Evolutionary conservation across 768 basidiomycete species (phyloP).

Genomic region (Tremella yokohamensis): DNA sequence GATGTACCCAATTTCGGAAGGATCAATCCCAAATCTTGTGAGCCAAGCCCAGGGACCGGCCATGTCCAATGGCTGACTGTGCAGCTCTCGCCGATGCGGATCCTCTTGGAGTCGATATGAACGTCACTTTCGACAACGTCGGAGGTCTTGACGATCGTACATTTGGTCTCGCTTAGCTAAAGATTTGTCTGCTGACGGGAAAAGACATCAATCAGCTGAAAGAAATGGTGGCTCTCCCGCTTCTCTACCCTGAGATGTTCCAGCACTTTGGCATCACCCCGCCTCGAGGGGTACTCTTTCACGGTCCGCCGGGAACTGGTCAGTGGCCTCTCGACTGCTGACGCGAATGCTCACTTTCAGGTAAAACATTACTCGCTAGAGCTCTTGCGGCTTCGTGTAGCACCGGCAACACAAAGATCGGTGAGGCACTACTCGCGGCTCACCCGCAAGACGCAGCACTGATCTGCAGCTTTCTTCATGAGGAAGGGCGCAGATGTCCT

Average conservation of each 20-base stretch:
- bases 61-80: neutral
- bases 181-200: neutral
- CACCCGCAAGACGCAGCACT: neutral
- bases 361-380: conserved; percentile 79
- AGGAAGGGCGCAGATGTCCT: conserved; percentile 97
- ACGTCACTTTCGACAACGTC: conserved; percentile 93
- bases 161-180: conserved; percentile 42
- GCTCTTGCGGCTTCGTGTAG: conserved; percentile 91
- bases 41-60: conserved; percentile 10
- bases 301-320: conserved; percentile 98
- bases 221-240: conserved; percentile 94
- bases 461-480: conserved; percentile 87
- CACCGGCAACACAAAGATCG: conserved; percentile 78
- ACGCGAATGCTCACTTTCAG: conserved; percentile 55
- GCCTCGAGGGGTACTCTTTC: conserved; percentile 92
- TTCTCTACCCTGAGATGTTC: conserved; percentile 95
- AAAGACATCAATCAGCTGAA: conserved; percentile 91
- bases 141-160: conserved; percentile 91
- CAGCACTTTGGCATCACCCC: conserved; percentile 90
- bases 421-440: conserved; percentile 55
- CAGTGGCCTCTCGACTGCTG: conserved; percentile 52
- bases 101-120: conserved; percentile 86
- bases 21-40: conserved; percentile 27
- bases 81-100: conserved; percentile 88
- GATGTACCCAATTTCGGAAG: conserved; percentile 39